A percentile compares a stretch with the other conserved stretches of the same genome.
Evolutionary conservation across 768 basidiomycete genomes (phyloP).

Genomic region (Leccinum subgranulosum): DNA sequence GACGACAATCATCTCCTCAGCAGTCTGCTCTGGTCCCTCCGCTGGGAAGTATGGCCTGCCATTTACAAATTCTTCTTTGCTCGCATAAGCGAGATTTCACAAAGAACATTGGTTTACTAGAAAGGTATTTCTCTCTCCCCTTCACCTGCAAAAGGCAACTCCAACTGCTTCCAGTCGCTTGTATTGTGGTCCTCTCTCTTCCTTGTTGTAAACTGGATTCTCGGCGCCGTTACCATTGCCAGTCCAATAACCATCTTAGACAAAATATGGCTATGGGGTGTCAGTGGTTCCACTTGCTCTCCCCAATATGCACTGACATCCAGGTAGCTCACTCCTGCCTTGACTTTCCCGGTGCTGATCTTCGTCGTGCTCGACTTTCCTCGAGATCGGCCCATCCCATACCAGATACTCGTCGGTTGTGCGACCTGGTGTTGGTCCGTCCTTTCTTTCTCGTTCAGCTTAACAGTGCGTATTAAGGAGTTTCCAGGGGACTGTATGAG

Average conservation of each 20-base stretch:
- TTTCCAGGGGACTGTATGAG: slow-evolving; percentile 55
- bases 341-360: slow-evolving; percentile 60
- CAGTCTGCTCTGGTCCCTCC: slow-evolving; percentile 40
- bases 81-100: slow-evolving; percentile 50
- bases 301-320: neutral
- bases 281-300: slow-evolving; percentile 29
- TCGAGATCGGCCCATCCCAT: slow-evolving; percentile 51
- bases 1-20: slow-evolving; percentile 36
- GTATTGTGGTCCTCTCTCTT: slow-evolving; percentile 64
- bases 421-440: slow-evolving; percentile 66
- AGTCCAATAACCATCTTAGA: slow-evolving; percentile 46
- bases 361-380: slow-evolving; percentile 76
- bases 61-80: slow-evolving; percentile 57
- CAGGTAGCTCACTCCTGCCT: slow-evolving; percentile 48
- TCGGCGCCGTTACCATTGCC: slow-evolving; percentile 52
- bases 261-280: slow-evolving; percentile 58
- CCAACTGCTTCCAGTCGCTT: slow-evolving; percentile 36
- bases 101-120: slow-evolving; percentile 74
- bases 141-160: neutral
- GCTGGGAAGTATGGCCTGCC: slow-evolving; percentile 57
- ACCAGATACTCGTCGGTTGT: slow-evolving; percentile 57
- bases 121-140: slow-evolving; percentile 37
- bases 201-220: slow-evolving; percentile 66
- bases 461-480: slow-evolving; percentile 10
- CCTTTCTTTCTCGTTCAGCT: neutral